Base-by-base conservation (phyloP, 2,329 filamentous ascomycete species). In the Colletotrichum eleusines region DNA sequence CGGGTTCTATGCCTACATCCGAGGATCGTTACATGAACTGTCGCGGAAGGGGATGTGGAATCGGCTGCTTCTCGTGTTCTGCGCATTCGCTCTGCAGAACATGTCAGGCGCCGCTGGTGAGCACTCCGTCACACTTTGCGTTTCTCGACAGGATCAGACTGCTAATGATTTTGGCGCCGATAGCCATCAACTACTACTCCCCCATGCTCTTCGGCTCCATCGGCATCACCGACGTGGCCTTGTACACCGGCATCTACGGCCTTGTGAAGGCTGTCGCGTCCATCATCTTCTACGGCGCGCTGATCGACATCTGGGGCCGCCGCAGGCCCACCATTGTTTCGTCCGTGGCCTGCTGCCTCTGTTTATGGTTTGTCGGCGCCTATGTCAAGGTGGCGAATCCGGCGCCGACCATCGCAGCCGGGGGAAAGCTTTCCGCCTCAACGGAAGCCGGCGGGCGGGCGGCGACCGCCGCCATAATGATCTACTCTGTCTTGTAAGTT, bases 371-470 rank as follows among this genome's bases (percentile, higher is more conserved):
- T 58, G 83, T 88, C 3, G 86, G 85, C 0, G 83, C 83, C 8
- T 88, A 88, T 71, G 85, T 88, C 48, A 85, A 86, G 76, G 83
- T 84, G 55, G 84, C 83, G 2, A 83, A 87, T 59, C 85, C 86
- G 0, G 81, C 83, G 11, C 79, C 75, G 1, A 82, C 83, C 28
- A 85, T 86, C 50, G 79, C 76, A 0, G 79, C 80, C 2, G 85
- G 85, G 9, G 77, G 79, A 16, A 75, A 83, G 1, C 78, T 81
- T 7, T 83, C 84, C 0, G 76, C 81, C 8, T 82, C 81, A 0
- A 83, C 81, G 0, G 76, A 76, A 5, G 83, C 82, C 4, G 85
- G 85, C 67, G 87, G 86, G 0, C 83, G 85, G 68, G 81, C 86
- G 18, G 86, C 86, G 9, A 87, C 86, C 40, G 86, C 85, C 3